phyloP scores from a whole-genome alignment of 1,139 yeast genomes.

The Pichia inconspicua region DNA sequence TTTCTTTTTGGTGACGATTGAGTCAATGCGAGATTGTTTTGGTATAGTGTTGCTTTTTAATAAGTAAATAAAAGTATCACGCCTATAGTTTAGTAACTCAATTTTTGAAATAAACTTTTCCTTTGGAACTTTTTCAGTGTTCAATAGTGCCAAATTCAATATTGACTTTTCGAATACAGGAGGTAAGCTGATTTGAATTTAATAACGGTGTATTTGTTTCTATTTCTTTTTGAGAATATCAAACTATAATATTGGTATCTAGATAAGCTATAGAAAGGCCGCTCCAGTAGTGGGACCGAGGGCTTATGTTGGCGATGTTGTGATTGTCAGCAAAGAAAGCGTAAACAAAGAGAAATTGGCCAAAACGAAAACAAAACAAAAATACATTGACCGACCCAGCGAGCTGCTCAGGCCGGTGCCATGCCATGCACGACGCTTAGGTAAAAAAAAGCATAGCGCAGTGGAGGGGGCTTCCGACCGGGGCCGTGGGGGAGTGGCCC shows the following conservation, averaged over 20 bases:
- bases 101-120: too few species aligned
- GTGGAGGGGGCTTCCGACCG: too few species aligned
- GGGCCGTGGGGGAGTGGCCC: too few species aligned
- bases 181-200: neutral
- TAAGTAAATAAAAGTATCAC: too few species aligned
- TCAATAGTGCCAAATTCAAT: neutral
- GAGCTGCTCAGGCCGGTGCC: neutral
- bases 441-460: too few species aligned
- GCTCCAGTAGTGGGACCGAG: neutral
- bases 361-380: slow-evolving; percentile 3
- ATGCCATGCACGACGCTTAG: too few species aligned
- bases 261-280: neutral
- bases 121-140: neutral
- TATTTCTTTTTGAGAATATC: too few species aligned
- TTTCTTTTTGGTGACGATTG: neutral
- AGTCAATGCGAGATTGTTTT: neutral
- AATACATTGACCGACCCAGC: neutral
- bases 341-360: neutral
- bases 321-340: neutral
- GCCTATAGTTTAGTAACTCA: too few species aligned
- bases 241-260: neutral
- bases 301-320: neutral
- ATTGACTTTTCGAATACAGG: neutral
- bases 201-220: too few species aligned
- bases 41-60: too few species aligned